phyloP scores from a whole-genome alignment of 176 grass and related monocot genomes.

The Ampelocalamus luodianensis region DNA sequence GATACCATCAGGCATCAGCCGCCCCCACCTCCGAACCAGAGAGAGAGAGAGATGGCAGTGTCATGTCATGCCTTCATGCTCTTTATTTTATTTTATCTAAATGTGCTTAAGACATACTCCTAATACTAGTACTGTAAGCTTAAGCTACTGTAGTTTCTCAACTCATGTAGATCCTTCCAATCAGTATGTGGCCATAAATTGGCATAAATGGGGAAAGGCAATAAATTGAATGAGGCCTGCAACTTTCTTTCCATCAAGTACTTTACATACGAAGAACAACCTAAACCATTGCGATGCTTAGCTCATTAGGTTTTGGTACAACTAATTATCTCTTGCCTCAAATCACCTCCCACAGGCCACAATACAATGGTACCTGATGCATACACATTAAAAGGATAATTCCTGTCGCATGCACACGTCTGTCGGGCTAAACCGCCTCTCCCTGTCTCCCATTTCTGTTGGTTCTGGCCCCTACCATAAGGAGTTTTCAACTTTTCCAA shows the following conservation, averaged over 20 bases:
- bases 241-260: constrained; percentile 23
- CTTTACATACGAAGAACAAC: background rate
- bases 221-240: constrained; percentile 11
- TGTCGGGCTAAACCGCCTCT: constrained; percentile 11
- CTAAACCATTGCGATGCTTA: constrained; percentile 20
- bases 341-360: constrained; percentile 5
- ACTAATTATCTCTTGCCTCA: constrained; percentile 25
- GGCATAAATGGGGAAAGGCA: background rate
- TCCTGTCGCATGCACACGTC: background rate
- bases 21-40: background rate
- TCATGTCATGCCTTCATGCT: background rate
- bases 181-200: background rate
- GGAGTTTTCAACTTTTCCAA: constrained; percentile 29
- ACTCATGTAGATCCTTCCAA: constrained; percentile 12
- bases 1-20: background rate
- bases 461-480: background rate
- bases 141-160: background rate
- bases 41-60: background rate
- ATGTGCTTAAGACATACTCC: background rate
- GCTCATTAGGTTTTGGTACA: constrained; percentile 30
- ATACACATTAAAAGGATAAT: background rate
- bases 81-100: background rate
- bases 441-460: background rate
- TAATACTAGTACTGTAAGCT: background rate
- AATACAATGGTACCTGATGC: background rate